Base-by-base conservation (phyloP, 1,139 yeast genomes). In the Zygoascus hellenicus region DNA sequence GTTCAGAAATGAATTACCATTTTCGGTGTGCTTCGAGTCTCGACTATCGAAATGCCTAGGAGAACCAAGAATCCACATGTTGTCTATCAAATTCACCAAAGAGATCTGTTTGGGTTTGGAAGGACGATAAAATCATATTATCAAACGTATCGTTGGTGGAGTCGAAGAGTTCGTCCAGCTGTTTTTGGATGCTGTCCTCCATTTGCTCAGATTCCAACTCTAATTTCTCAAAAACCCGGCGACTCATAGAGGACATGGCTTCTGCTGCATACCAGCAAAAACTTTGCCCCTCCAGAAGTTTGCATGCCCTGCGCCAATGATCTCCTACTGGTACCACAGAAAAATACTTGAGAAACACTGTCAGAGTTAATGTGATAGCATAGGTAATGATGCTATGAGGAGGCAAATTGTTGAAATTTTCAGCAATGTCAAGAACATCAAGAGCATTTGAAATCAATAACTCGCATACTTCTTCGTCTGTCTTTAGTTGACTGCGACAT, bases 241-340 rank as follows among this genome's bases (percentile, higher is more conserved):
- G 43, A 19, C 61, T 59, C 63, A 60, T 58, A 14, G 54, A 50
- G n/a, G 58, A 47, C 59, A 60, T 54, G 11, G 63, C 61, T 40
- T 59, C 61, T 2, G 64, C 63, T 2, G 59, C 53, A 61, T 63
- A 60, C 64, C 64, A 60, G 38, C 48, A 41, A 9, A 48, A 50
- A 6, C 58, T 54, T 19, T 55, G 44, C 14, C 46, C 30, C 26
- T 59, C 57, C 33, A 60, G 51, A 29, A 59, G 42, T 28, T 41
- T 51, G 38, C 58, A 53, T 9, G 58, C 59, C n/a, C 61, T 51
- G 19, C 51, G 48, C 64, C 64, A 60, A 22, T 42, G 35, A 5
- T 31, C 28, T 22, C 46, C 43, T 1, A 53, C 55, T 5, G 51
- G 19, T 3, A 41, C 38, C 5, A 34, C 32, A 13, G 46, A 33